Conservation (phyloP, 257 asterid species). For the Petunia secreta region DNA sequence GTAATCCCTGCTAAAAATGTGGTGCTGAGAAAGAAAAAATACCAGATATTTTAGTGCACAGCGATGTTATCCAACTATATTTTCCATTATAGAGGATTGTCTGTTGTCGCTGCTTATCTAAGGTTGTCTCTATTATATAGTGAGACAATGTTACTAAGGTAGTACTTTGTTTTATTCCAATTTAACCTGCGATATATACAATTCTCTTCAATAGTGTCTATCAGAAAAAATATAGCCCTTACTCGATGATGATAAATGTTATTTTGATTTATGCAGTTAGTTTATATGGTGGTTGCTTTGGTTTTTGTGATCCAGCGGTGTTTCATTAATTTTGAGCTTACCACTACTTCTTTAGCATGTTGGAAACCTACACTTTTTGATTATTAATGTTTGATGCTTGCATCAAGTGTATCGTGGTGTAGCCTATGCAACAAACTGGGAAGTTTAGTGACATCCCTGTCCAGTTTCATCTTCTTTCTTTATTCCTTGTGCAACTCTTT, state of each 20-base stretch:
- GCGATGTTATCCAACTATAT: conserved; percentile 10
- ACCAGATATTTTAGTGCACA: neutral
- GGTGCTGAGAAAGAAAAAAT: neutral
- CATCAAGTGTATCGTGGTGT: neutral
- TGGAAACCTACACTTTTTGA: neutral
- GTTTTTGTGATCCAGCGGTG: neutral
- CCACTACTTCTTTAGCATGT: neutral
- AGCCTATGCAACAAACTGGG: neutral
- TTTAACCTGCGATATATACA: neutral
- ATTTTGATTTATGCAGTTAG: neutral
- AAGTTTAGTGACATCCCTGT: neutral
- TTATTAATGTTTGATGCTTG: neutral
- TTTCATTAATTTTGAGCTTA: conserved; percentile 12
- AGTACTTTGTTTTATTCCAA: neutral
- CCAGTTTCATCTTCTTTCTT: conserved; percentile 5
- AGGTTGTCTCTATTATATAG: neutral
- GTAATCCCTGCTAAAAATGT: neutral
- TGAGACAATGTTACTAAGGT: neutral
- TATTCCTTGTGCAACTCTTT: neutral
- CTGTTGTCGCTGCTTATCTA: neutral
- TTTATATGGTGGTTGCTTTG: neutral
- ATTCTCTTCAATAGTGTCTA: neutral
- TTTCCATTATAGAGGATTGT: neutral
- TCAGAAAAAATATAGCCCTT: neutral
- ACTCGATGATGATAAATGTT: neutral